Conservation (phyloP, 352 stramenopile species). For the Globisporangium acanthophoron region DNA sequence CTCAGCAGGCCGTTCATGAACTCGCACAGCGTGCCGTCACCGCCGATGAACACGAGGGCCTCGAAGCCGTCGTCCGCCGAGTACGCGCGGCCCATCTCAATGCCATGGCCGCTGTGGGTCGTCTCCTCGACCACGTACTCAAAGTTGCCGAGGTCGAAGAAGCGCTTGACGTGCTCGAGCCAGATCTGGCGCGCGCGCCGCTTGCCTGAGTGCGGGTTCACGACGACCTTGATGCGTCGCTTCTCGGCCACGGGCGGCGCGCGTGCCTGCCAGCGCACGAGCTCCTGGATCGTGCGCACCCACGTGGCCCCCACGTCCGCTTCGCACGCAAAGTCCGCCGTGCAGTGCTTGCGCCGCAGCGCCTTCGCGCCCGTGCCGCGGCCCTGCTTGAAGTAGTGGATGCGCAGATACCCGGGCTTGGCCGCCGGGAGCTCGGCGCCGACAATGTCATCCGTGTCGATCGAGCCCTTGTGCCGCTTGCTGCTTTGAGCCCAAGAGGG, state of each 20-base stretch:
- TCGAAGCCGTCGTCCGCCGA: conserved; percentile 59
- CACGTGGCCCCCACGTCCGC: conserved; percentile 22
- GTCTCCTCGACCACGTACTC: conserved; percentile 75
- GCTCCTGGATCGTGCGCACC: conserved; percentile 34
- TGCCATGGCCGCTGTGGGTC: conserved; percentile 58
- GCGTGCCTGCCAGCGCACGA: conserved; percentile 67
- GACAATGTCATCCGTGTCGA: conserved; percentile 76
- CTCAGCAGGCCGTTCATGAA: conserved; percentile 81
- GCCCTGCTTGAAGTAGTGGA: conserved; percentile 78
- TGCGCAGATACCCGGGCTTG: conserved; percentile 36
- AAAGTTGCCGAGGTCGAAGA: conserved; percentile 60
- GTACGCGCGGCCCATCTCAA: conserved; percentile 58
- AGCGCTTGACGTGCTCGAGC: conserved; percentile 39
- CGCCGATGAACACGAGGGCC: conserved; percentile 70
- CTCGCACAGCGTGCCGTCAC: conserved; percentile 77
- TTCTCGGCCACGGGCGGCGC: conserved; percentile 38
- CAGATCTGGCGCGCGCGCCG: conserved; percentile 58
- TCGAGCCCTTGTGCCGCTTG: conserved; percentile 33
- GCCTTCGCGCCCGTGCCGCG: conserved; percentile 52
- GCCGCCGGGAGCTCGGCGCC: conserved; percentile 36
- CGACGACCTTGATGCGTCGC: conserved; percentile 66
- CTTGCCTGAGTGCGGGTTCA: conserved; percentile 70
- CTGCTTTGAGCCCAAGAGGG: conserved; percentile 7
- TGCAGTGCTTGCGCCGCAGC: conserved; percentile 40
- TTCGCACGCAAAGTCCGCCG: conserved; percentile 46